Base-by-base conservation (phyloP, 2,329 filamentous ascomycete genomes). In the Bimuria novae-zelandiae region DNA sequence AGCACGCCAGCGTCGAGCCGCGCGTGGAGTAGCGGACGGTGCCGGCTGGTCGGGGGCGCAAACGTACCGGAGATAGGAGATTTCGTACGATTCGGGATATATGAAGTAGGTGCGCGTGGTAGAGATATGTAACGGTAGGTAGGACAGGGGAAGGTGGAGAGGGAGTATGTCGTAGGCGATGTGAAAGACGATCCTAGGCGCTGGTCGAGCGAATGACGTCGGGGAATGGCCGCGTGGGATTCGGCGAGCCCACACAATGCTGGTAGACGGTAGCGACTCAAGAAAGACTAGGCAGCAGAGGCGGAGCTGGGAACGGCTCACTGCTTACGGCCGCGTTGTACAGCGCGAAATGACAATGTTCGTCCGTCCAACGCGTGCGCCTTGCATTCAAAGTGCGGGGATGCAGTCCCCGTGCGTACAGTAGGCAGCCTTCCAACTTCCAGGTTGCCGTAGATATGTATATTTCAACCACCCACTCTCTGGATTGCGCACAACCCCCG, bases 121-220 rank as follows among this genome's bases (percentile, higher is more conserved):
- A 47, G 49, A 14, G 42, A 35, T 39, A 48, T n/a, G n/a, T 17
- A 51, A 35, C 16, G 12, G 27, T 37, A 41, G 42, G 42, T 39
- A 4, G 40, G 44, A n/a, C 42, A 29, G 36, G 35, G 40, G 35
- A n/a, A n/a, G n/a, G n/a, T n/a, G 37, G 46, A 29, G 32, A 36
- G 12, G 17, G 45, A 33, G 43, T 33, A 43, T 33, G 33, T 35
- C 22, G 36, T 45, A 29, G 39, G 44, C 27, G 41, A 53, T 51
- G 52, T 55, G 52, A 48, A 55, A 56, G 59, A 60, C 58, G 58
- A 44, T 52, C 52, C 41, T 55, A 51, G 54, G 60, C 56, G 60
- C 57, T 61, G 30, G 48, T 49, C 54, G 56, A 52, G 56, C 59
- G 51, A 61, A 62, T 63, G 62, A 65, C 62, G 62, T 63, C 59